These are phyloP conservation scores for Trypethelium eluteriae DNA, from an alignment of 495 filamentous ascomycete species.

Conservation along the genomic window DNA sequence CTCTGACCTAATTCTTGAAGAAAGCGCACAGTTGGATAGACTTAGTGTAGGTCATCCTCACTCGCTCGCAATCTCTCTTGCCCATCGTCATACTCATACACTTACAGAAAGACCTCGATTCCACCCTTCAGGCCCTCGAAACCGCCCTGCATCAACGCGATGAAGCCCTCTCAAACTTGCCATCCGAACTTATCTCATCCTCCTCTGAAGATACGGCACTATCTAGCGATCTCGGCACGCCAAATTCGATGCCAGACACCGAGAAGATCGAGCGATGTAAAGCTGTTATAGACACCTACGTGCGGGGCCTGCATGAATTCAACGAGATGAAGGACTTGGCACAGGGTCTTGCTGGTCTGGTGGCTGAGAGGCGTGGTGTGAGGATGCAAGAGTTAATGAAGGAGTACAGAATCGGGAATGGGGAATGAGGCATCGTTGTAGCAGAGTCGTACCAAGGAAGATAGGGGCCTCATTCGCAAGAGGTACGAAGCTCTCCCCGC, in stretches of 20 bases:
- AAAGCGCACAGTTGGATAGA: neutral
- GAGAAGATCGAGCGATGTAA: slow-evolving; percentile 23
- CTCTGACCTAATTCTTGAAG: neutral
- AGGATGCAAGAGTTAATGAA: slow-evolving; percentile 55
- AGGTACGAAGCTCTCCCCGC: too few relatives aligned
- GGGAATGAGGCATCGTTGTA: slow-evolving; percentile 26
- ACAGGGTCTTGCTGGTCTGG: slow-evolving; percentile 62
- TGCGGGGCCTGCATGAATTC: slow-evolving; percentile 62
- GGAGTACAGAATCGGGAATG: slow-evolving; percentile 40
- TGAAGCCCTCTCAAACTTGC: slow-evolving; percentile 16
- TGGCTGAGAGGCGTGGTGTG: slow-evolving; percentile 63
- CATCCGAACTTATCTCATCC: slow-evolving; percentile 14
- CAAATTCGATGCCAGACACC: slow-evolving; percentile 22
- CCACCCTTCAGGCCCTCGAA: slow-evolving; percentile 15
- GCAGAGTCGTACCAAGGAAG: too few relatives aligned
- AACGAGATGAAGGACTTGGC: slow-evolving; percentile 73
- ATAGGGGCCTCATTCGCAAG: too few relatives aligned
- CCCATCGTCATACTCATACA: slow-evolving; percentile 4
- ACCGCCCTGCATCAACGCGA: slow-evolving; percentile 15
- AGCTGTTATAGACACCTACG: slow-evolving; percentile 55
- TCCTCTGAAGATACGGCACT: slow-evolving; percentile 14
- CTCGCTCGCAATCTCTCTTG: neutral
- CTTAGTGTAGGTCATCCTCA: neutral
- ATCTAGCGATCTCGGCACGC: slow-evolving; percentile 17
- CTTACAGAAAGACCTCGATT: neutral